Evolutionary conservation across 495 filamentous ascomycete species (phyloP).

Genomic region (Penicillium roqueforti): DNA sequence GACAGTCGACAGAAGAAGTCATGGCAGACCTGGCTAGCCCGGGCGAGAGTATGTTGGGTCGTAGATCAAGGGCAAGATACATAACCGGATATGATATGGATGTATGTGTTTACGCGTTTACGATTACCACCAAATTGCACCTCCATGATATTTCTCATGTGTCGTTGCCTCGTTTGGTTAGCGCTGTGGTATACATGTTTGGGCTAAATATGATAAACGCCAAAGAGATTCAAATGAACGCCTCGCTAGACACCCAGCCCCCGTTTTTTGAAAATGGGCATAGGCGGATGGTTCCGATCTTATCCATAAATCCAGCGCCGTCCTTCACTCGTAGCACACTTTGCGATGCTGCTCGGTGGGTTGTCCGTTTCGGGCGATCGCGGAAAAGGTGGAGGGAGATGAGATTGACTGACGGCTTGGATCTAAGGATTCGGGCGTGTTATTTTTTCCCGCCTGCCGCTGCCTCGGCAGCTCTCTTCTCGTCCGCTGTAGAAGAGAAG

Average conservation of each 20-base stretch:
- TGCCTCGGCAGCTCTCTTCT: slow-evolving; percentile 27
- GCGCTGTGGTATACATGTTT: slow-evolving; percentile 13
- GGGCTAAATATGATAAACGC: slow-evolving; percentile 17
- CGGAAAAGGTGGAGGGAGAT: not conserved
- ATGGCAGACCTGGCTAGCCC: slow-evolving; percentile 29
- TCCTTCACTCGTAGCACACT: not conserved
- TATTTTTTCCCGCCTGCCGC: slow-evolving; percentile 12
- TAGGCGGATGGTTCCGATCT: not conserved
- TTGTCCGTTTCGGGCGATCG: not conserved
- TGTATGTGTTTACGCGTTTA: not conserved
- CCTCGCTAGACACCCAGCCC: slow-evolving; percentile 28
- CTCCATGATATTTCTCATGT: slow-evolving; percentile 12
- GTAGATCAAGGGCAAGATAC: not conserved
- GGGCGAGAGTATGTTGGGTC: slow-evolving; percentile 28
- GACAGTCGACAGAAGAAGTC: not conserved
- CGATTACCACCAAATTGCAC: slow-evolving; percentile 8
- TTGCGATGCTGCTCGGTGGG: not conserved
- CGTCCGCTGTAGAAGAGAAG: slow-evolving; percentile 24
- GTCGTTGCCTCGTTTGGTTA: slow-evolving; percentile 14
- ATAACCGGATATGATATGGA: not conserved
- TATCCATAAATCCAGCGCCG: not conserved
- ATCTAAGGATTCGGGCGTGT: not conserved
- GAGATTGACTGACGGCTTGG: not conserved
- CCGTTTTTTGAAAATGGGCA: not conserved
- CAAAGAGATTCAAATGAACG: slow-evolving; percentile 20